Evolutionary conservation across 108 stramenopile species (phyloP), one percentile per base, ranked within the genome.

Genomic region (Nitzschia sp.): DNA sequence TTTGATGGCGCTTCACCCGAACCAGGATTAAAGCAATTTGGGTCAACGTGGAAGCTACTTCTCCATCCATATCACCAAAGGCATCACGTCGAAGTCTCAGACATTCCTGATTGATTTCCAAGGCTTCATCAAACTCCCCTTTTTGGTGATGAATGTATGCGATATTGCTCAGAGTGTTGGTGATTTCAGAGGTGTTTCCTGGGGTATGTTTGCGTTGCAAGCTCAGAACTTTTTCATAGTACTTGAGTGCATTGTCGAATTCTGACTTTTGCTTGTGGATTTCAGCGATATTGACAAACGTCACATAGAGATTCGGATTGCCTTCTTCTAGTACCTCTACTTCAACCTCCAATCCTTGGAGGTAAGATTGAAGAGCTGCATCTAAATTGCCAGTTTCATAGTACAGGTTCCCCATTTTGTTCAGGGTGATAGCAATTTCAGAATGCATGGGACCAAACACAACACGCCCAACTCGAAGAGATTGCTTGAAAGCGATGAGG

Each of bases 231-330:
- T 83, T 75, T 6, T 68, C 41, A 56, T 86, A 86, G 37, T 71
- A 67, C 8, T 69, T 41, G 19, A 84, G 37, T 14, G 89, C 86
- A 12, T 63, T 14, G 12, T 71, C 70, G 46, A 54, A 79, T 24
- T 86, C 76, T 7, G 55, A 55, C 10, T 67, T 59, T 58, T 84
- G 85, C 65, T 80, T 75, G 57, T 80, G 48, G 48, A 81, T 82
- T 67, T 86, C 75, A 11, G 80, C 84, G 70, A 86, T 84, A 67
- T 86, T 86, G 10, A 75, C 74, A 48, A 81, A 77, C 25, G 87
- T 86, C 24, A 84, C 83, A 55, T 69, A 63, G 38, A 84, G 60
- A 40, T 85, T 86, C 40, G 73, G 50, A 65, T 84, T 73, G 38
- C 68, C 70, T 20, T 37, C 41, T 25, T 82, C 76, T 59, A 84